Base-by-base conservation (phyloP, 73 alveolate species). In the Symbiodinium natans region DNA sequence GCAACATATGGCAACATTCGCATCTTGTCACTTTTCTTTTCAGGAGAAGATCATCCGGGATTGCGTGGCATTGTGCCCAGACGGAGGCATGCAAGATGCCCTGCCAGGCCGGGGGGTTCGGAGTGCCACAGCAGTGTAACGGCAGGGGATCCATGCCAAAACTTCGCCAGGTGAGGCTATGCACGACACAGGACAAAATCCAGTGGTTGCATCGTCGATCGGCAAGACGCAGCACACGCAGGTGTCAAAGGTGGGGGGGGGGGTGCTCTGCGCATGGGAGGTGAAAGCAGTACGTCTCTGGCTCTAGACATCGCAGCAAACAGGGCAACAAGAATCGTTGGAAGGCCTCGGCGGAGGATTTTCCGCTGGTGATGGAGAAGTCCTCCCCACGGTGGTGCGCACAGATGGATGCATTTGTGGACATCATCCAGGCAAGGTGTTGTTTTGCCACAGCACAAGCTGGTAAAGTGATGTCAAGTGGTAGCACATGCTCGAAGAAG, bases 191-290 rank as follows among this genome's bases (percentile, higher is more conserved):
- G 98, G 98, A n/a, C 98, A 92, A 27, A 92, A 92, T 42, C 98
- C 98, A 17, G 82, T 77, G 40, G 41, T 92, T 43, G 98, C 98
- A 10, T 92, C 98, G 21, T 92, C 98, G 34, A 92, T 92, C 43
- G 98, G 98, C 41, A 46, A 43, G 82, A 73, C 98, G 41, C 98
- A 92, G 75, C 98, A 92, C 75, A 92, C 98, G 31, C 98, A 92
- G 83, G 92, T 75, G 13, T 90, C 96, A 7, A 90, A 90, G 96
- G 95, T 40, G 85, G 43, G 27, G 9, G 40, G 33, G 15, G 17
- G 8, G 54, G 83, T 19, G 13, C 10, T 29, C 7, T 68, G 7
- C 7, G 33, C 7, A 29, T 13, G 29, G 13, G 83, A 13, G 10
- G 19, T 71, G 8, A 39, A 19, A 71, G 83, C n/a, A 25, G 83